These are phyloP conservation scores for Scolecobasidium constrictum DNA, from an alignment of 2,329 filamentous ascomycete species.

Conservation along the genomic window DNA sequence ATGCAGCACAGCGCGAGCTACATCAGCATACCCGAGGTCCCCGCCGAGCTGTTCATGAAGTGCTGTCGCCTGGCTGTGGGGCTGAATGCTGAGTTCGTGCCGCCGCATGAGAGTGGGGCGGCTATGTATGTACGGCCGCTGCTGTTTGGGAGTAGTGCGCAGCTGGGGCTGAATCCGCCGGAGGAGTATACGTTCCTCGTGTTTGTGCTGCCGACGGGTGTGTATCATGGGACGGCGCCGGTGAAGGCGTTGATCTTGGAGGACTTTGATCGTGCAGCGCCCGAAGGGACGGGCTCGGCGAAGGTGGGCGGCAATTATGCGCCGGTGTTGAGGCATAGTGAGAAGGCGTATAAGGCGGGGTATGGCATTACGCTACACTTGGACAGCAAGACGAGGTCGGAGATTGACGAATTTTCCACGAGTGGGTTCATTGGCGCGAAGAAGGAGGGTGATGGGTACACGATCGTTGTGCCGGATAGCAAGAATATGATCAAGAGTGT, in stretches of 20 bases:
- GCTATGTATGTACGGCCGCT: slow-evolving; percentile 89
- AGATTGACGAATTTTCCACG: slow-evolving; percentile 93
- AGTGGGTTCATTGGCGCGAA: slow-evolving; percentile 81
- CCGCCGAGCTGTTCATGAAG: slow-evolving; percentile 62
- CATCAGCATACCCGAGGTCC: slow-evolving; percentile 73
- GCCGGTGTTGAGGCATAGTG: slow-evolving; percentile 78
- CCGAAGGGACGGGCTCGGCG: slow-evolving; percentile 78
- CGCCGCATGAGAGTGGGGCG: slow-evolving; percentile 77
- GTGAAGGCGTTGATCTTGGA: slow-evolving; percentile 85
- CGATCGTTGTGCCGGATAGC: slow-evolving; percentile 77
- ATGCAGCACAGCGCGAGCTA: slow-evolving; percentile 77
- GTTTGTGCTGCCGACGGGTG: slow-evolving; percentile 82
- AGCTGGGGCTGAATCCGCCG: slow-evolving; percentile 75
- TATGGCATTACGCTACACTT: slow-evolving; percentile 93
- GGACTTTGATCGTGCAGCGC: slow-evolving; percentile 88
- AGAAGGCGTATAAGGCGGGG: slow-evolving; percentile 65
- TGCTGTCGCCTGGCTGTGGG: slow-evolving; percentile 72
- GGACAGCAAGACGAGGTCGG: slow-evolving; percentile 71
- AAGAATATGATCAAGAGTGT: slow-evolving; percentile 80
- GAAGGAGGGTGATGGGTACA: slow-evolving; percentile 42
- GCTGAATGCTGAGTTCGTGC: slow-evolving; percentile 83
- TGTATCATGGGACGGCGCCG: slow-evolving; percentile 83
- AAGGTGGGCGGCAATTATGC: slow-evolving; percentile 96
- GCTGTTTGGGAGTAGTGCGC: slow-evolving; percentile 76
- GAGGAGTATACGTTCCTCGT: slow-evolving; percentile 90